A percentile compares a stretch with the other conserved stretches of the same genome.
phyloP scores from a whole-genome alignment of 805 yeast species.

The Suhomyces kilbournensis region DNA sequence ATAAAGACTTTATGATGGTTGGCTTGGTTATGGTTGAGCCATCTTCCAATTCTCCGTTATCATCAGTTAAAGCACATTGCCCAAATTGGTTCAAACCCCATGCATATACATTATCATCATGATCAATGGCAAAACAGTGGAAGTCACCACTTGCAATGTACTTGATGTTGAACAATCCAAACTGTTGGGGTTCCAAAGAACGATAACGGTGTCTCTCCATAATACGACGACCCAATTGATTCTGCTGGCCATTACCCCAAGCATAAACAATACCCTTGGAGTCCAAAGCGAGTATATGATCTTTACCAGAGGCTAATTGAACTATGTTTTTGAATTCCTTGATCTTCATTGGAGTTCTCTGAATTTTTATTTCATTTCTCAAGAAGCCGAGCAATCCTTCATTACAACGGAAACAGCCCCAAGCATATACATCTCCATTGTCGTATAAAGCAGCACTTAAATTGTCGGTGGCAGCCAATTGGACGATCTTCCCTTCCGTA shows the following conservation, averaged over 20 bases:
- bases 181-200: constrained; percentile 75
- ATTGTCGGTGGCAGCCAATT: constrained; percentile 89
- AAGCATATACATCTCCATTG: constrained; percentile 87
- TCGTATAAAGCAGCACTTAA: constrained; percentile 75
- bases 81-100: constrained; percentile 99
- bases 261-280: constrained; percentile 83
- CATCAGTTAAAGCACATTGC: constrained; percentile 73
- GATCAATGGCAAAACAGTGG: constrained; percentile 89
- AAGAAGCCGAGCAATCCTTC: constrained; percentile 89
- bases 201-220: constrained; percentile 72
- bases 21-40: constrained; percentile 81
- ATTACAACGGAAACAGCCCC: constrained; percentile 96
- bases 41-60: constrained; percentile 72
- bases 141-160: constrained; percentile 91
- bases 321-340: constrained; percentile 62
- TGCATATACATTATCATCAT: constrained; percentile 64
- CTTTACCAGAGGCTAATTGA: constrained; percentile 89
- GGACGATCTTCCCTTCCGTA: constrained; percentile 55
- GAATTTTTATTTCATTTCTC: constrained; percentile 55
- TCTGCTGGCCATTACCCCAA: constrained; percentile 97
- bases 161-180: constrained; percentile 76
- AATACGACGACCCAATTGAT: constrained; percentile 85
- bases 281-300: constrained; percentile 83
- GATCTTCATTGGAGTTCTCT: constrained; percentile 64
- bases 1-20: constrained; percentile 63